Evolutionary conservation across 1,284 basidiomycete species (phyloP), one percentile per base, ranked within the genome.

Genomic region (Trametes polyzona): DNA sequence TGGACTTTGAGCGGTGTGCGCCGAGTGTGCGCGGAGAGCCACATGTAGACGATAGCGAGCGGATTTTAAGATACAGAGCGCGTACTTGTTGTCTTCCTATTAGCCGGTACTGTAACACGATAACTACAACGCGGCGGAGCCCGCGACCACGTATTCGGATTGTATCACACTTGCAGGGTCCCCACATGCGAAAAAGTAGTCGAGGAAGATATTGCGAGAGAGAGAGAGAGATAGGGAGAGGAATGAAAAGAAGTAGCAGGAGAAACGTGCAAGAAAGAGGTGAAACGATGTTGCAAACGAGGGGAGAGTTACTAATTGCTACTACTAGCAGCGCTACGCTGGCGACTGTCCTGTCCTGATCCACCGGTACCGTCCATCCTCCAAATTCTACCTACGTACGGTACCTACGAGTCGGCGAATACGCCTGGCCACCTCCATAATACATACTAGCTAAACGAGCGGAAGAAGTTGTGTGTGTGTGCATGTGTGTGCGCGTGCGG

Each of bases 51-150:
- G 36, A 47, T 46, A 44, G 52, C 42, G 41, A 35, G 33, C 53
- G n/a, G n/a, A n/a, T n/a, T n/a, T 50, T 58, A 59, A 55, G 51
- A 56, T 57, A 60, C 53, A 36, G 49, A 55, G 55, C 51, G 29
- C 43, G 48, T 50, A 37, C 30, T 19, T 47, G 44, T 43, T 26
- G 32, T 53, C 52, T 61, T 39, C 55, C 39, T 17, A 44, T 40
- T 53, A 62, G 44, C 52, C 53, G 40, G 52, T 60, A 63, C 58
- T 49, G 48, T 60, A 60, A 58, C 52, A 60, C 49, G 50, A 58
- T 51, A 57, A 37, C 44, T 49, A 58, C 56, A 47, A 55, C 56
- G 49, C 51, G 35, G 40, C 59, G 36, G 43, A 6, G 35, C 40
- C 48, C 40, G 36, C 47, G 52, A 53, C 47, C 42, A 32, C 48